Evolutionary conservation across 495 filamentous ascomycete species (phyloP).

Genomic region (Chlorociboria aeruginascens): DNA sequence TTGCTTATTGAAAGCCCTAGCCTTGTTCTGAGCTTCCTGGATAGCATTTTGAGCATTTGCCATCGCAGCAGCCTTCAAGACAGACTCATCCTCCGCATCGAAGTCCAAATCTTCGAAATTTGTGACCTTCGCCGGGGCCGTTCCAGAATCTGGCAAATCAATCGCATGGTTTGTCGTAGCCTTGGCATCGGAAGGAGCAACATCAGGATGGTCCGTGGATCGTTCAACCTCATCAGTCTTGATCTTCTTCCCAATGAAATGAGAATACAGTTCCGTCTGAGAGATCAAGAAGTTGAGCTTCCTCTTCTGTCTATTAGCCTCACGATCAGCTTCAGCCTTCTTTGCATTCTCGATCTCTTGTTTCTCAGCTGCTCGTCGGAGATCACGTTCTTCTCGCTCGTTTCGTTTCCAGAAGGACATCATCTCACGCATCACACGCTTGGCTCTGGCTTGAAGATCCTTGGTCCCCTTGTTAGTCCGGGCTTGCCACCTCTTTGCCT

Average conservation of each 20-base stretch:
- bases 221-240: conserved; percentile 88
- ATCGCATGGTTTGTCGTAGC: conserved; percentile 32
- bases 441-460: conserved; percentile 91
- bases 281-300: conserved; percentile 99
- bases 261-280: conserved; percentile 95
- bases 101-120: conserved; percentile 94
- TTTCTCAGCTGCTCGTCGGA: conserved; percentile 85
- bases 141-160: conserved; percentile 45
- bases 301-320: conserved; percentile 91
- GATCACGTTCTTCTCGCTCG: conserved; percentile 90
- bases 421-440: conserved; percentile 98
- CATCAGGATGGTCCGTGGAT: conserved; percentile 69
- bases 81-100: conserved; percentile 84
- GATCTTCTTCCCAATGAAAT: conserved; percentile 99
- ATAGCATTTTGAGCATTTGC: conserved; percentile 96
- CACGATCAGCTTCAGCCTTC: conserved; percentile 91
- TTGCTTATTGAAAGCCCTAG: conserved; percentile 77
- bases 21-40: conserved; percentile 85
- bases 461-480: conserved; percentile 97
- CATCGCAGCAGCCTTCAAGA: conserved; percentile 70
- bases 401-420: conserved; percentile 99
- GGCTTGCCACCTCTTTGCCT: conserved; percentile 93
- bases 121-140: conserved; percentile 58
- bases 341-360: conserved; percentile 95
- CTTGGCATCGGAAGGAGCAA: conserved; percentile 31